Percentiles rank a stretch among this genome's conserved stretches.
phyloP scores from a whole-genome alignment of 352 stramenopile species.

The Aphanomyces stellatus region DNA sequence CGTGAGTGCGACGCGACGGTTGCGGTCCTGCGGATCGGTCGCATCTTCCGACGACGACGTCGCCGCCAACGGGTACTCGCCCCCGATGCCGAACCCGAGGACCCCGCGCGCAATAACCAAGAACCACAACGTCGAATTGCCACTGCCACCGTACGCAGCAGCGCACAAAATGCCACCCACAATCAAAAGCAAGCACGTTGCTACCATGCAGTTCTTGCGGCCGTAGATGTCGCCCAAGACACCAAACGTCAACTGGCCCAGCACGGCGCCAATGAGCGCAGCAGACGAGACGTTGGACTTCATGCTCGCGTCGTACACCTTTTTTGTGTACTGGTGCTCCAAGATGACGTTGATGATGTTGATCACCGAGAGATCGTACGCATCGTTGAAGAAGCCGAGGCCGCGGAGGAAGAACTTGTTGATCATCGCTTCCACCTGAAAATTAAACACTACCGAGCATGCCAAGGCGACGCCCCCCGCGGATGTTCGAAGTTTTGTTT shows the following conservation, averaged over 20 bases:
- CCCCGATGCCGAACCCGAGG: no score
- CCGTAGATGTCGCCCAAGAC: slow-evolving; percentile 22
- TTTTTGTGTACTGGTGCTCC: slow-evolving; percentile 43
- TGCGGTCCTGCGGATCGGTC: no score
- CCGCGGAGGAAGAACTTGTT: slow-evolving; percentile 61
- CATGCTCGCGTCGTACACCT: slow-evolving; percentile 9
- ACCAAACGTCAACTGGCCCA: slow-evolving; percentile 19
- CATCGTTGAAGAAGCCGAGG: slow-evolving; percentile 69
- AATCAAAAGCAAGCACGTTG: slow-evolving; percentile 21
- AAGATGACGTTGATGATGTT: slow-evolving; percentile 74
- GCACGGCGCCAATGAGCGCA: slow-evolving; percentile 18
- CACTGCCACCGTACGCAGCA: slow-evolving; percentile 16
- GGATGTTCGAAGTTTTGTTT: no score
- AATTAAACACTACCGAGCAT: no score
- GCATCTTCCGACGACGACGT: no score
- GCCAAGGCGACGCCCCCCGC: no score
- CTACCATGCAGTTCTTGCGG: slow-evolving; percentile 22
- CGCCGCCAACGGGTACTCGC: no score
- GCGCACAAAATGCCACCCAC: slow-evolving; percentile 20
- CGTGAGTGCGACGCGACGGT: no score
- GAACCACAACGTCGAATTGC: no score
- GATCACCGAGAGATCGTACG: slow-evolving; percentile 72
- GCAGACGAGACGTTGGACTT: slow-evolving; percentile 20
- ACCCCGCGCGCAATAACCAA: no score
- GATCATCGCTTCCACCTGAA: slow-evolving; percentile 17